Evolutionary conservation across 345 rosid genomes (phyloP).

Genomic region (Toxicodendron radicans): DNA sequence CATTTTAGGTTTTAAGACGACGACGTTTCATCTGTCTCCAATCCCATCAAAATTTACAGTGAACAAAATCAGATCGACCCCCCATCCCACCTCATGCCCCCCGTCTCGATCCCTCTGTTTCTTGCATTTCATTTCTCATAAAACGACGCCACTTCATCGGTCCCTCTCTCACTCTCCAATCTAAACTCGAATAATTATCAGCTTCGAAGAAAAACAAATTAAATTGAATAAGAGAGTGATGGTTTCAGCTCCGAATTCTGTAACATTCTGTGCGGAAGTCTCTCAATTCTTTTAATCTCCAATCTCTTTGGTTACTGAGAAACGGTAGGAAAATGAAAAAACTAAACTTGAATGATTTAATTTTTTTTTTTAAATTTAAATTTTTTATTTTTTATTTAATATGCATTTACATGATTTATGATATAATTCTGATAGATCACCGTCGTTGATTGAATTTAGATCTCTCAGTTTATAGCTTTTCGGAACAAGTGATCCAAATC

Average conservation of each 20-base stretch:
- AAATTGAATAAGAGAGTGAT: not conserved
- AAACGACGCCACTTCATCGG: not conserved
- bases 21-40: slow-evolving; percentile 11
- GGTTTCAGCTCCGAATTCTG: not conserved
- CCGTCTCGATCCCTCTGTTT: not conserved
- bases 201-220: not conserved
- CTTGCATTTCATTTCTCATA: not conserved
- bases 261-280: not conserved
- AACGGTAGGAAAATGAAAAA: not conserved
- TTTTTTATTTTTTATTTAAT: not conserved
- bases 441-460: not conserved
- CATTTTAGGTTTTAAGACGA: not conserved
- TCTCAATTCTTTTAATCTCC: not conserved
- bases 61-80: not conserved
- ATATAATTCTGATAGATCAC: not conserved
- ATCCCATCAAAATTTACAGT: not conserved
- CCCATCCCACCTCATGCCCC: not conserved
- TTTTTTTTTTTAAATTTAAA: not conserved
- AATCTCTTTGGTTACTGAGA: not conserved
- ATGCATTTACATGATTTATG: not conserved
- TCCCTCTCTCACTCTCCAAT: slow-evolving; percentile 7
- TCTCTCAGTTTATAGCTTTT: not conserved
- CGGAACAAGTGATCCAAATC: not conserved
- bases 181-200: not conserved
- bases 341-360: not conserved